Evolutionary conservation across 2,329 filamentous ascomycete genomes (phyloP).

Genomic region (Chalaropsis thielavioides): DNA sequence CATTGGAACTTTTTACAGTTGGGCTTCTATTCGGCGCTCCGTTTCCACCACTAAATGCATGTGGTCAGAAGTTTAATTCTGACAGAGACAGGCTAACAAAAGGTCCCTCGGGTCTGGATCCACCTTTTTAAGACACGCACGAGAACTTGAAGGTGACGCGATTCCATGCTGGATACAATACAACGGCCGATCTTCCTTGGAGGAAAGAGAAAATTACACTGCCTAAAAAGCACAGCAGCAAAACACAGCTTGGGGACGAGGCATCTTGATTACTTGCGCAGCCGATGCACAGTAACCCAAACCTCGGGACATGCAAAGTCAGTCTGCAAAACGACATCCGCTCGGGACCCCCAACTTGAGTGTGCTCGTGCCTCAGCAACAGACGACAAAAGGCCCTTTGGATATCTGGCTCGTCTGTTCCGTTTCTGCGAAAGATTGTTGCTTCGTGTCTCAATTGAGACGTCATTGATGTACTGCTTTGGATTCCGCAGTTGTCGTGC

Average conservation of each 20-base stretch:
- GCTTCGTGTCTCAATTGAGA: background rate
- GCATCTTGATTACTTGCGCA: too few species aligned
- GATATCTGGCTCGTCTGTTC: background rate
- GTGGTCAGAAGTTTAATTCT: constrained; percentile 4
- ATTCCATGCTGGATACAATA: background rate
- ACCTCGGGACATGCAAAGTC: background rate
- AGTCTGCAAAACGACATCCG: background rate
- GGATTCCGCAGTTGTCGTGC: too few species aligned
- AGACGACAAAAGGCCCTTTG: background rate
- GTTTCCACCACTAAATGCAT: background rate
- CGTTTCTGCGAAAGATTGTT: too few species aligned
- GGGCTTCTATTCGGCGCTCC: background rate
- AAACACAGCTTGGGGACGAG: too few species aligned
- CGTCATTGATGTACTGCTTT: background rate
- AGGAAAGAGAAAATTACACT: too few species aligned
- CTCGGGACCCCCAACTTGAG: background rate
- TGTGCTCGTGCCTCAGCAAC: too few species aligned
- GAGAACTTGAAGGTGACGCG: background rate
- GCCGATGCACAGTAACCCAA: background rate
- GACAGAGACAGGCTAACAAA: background rate
- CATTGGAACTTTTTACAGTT: constrained; percentile 14
- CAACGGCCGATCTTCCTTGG: background rate
- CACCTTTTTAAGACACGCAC: background rate
- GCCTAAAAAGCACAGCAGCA: too few species aligned
- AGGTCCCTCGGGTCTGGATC: background rate